Conservation (phyloP, 2,329 filamentous ascomycete genomes). For the Sarocladium strictum region DNA sequence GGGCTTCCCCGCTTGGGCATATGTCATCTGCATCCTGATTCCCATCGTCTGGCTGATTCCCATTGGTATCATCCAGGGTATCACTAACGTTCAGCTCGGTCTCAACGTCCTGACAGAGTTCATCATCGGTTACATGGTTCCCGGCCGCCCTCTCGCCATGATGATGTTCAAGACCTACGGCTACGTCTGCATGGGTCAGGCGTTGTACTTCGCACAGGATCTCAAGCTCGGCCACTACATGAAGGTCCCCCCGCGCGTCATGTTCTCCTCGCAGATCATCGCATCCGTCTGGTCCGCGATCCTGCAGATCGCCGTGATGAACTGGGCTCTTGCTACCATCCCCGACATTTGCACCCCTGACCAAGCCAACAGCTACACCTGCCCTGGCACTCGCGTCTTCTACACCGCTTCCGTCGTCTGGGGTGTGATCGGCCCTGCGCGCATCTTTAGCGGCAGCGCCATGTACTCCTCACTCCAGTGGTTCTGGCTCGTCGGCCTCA, state of each 20-base stretch:
- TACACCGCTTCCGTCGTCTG: constrained; percentile 68
- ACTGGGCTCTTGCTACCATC: constrained; percentile 60
- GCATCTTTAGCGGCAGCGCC: constrained; percentile 60
- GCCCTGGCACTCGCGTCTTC: constrained; percentile 48
- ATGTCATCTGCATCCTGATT: constrained; percentile 50
- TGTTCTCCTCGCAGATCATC: constrained; percentile 54
- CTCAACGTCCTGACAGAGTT: constrained; percentile 70
- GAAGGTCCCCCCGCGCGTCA: constrained; percentile 55
- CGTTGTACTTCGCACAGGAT: constrained; percentile 58
- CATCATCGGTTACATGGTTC: constrained; percentile 67
- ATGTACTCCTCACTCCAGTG: constrained; percentile 60
- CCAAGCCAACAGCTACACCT: constrained; percentile 52
- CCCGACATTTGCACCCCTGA: constrained; percentile 50
- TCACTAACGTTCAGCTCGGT: constrained; percentile 58
- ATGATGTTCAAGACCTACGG: constrained; percentile 76
- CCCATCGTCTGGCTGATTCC: constrained; percentile 54
- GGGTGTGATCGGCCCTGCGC: constrained; percentile 65
- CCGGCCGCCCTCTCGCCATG: constrained; percentile 63
- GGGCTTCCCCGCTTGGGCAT: constrained; percentile 53
- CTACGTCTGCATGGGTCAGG: constrained; percentile 62
- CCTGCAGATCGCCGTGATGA: constrained; percentile 59
- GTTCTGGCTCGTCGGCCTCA: constrained; percentile 64
- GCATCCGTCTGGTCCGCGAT: constrained; percentile 57
- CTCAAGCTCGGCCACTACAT: constrained; percentile 66
- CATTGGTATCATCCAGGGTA: constrained; percentile 55